phyloP scores from a whole-genome alignment of 805 yeast genomes.

The Saccharomycopsis lassenensis region DNA sequence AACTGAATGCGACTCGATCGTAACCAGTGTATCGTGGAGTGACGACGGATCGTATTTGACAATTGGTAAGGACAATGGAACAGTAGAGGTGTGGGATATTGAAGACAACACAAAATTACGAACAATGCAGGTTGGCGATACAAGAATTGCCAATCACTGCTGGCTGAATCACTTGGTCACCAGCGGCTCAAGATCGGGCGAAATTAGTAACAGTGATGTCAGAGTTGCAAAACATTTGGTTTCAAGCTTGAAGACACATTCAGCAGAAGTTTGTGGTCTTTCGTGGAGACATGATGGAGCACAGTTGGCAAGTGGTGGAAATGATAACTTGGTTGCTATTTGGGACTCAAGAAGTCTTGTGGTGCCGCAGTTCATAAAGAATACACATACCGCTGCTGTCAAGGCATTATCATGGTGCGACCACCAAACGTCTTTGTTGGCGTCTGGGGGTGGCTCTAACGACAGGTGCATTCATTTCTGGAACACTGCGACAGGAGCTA shows the following conservation, averaged over 20 bases:
- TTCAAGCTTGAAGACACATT: conserved; percentile 44
- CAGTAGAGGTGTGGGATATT: conserved; percentile 88
- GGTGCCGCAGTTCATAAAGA: conserved; percentile 62
- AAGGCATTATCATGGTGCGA: conserved; percentile 96
- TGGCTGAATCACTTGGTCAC: conserved; percentile 80
- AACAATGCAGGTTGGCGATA: conserved; percentile 61
- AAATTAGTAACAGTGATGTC: conserved; percentile 81
- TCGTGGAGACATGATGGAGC: conserved; percentile 77
- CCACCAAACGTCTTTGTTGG: conserved; percentile 64
- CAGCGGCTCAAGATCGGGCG: conserved; percentile 82
- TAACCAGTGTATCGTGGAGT: conserved; percentile 80
- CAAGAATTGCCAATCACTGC: conserved; percentile 71
- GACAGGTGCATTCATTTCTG: conserved; percentile 88
- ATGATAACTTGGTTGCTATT: conserved; percentile 83
- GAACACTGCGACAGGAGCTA: conserved; percentile 86
- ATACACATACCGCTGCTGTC: conserved; percentile 85
- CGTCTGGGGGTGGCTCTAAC: conserved; percentile 95
- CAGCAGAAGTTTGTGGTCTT: conserved; percentile 88
- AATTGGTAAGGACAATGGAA: conserved; percentile 75
- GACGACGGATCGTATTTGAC: conserved; percentile 81
- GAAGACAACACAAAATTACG: conserved; percentile 65
- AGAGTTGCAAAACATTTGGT: conserved; percentile 71
- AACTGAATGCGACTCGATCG: conserved; percentile 45
- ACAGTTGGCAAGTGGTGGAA: conserved; percentile 86
- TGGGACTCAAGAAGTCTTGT: conserved; percentile 73